Evolutionary conservation across 225 moss, liverwort and hornwort species (phyloP), one percentile per base, ranked within the genome.

Genomic region (Polytrichum commune): DNA sequence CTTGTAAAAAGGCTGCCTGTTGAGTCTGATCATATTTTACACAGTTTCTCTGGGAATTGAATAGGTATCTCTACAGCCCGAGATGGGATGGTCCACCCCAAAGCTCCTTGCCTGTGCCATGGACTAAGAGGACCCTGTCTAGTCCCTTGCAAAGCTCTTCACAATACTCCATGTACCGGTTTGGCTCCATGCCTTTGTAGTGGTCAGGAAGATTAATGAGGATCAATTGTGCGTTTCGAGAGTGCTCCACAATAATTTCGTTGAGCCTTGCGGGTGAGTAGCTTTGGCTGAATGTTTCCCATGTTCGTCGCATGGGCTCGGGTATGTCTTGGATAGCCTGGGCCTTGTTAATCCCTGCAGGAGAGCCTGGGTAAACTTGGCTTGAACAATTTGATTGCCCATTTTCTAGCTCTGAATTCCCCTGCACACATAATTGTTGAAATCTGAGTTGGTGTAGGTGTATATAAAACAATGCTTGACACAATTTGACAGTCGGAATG

Each of bases 131-230:
- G 18, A 91, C 86, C 55, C 86, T 68, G n/a, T 78, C 68, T 24
- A 88, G 29, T 57, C 90, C 85, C 54, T 65, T 65, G 0, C 89
- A 84, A 19, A 91, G 77, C 32, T 86, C 76, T 68, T 91, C 90
- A 78, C 88, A 88, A 30, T 88, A 91, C 53, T 85, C 79, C 90
- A 91, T 91, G 63, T 85, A 91, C 6, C 74, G 75, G 13, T 32
- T 58, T 24, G 91, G 80, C 22, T 86, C 86, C 86, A 91, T 91
- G n/a, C 91, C 91, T 6, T 76, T 63, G 62, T 91, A 91, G 56
- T 91, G 89, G 77, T 91, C 91, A 33, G 91, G 91, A 7, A 91
- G 79, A 62, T 88, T 91, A 5, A 91, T 74, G 33, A 91, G 66
- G 13, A 91, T 77, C 27, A 91, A 71, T 29, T 76, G 80, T 8